Evolutionary conservation across 1,284 basidiomycete species (phyloP), one percentile per base, ranked within the genome.

Genomic region (Leccinum proliferum): DNA sequence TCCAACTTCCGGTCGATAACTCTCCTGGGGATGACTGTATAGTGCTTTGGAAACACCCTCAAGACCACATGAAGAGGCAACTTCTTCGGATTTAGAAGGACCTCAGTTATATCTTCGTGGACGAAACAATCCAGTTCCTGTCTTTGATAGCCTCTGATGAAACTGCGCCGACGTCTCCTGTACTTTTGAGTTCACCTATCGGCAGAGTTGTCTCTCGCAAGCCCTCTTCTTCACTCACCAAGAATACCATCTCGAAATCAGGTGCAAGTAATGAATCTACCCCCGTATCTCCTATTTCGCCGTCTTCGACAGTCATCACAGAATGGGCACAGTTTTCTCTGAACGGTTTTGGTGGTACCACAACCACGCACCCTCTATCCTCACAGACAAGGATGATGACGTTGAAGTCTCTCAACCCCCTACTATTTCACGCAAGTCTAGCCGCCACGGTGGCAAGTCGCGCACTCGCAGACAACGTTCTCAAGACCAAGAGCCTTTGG

Each of bases 261-360:
- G 62, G 14, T 58, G 29, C 57, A 9, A 53, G 55, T 15, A 15
- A 55, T 6, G 63, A 52, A 34, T 67, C 64, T 11, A 58, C 65
- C 1, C 69, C 68, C 2, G 53, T 14, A 25, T 73, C 71, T 11
- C 68, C 73, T 11, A 64, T 68, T 10, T 73, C 69, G 2, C 63
- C 69, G 3, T 57, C 73, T 39, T 70, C 70, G 5, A 14, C 63
- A 11, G 59, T 67, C 9, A 7, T 76, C 59, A 69, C 77, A 8
- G 83, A 86, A 63, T 86, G 83, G 83, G 68, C 77, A 0, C 78
- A 81, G 55, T 91, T 91, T 72, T 85, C 87, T 0, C 75, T 80
- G 1, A 76, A 81, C 1, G 89, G 89, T 2, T 91, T 91, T 69
- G 80, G 83, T 14, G 80, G 83, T 48, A 72, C 74, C 5, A 67